Evolutionary conservation across 148 eudicot genomes (phyloP), one percentile per base, ranked within the genome.

Genomic region (Limonium bicolor): DNA sequence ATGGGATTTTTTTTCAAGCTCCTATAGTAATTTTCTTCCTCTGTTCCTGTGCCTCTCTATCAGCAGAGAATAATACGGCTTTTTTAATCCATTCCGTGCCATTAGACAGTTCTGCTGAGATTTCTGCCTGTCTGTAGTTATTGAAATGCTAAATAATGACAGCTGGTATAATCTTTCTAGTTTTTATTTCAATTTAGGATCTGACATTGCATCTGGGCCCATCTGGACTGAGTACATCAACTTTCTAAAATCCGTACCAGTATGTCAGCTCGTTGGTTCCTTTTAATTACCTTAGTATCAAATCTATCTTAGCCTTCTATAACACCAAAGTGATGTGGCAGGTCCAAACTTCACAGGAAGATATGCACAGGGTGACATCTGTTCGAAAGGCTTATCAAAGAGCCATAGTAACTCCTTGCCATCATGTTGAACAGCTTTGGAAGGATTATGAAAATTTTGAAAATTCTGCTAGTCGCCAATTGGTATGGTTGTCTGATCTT

Each of bases 221-320:
- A 76, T 92, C 33, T 92, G 99, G 99, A 78, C 78, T 65, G 99
- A 92, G 62, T 92, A 85, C 66, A 82, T 92, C 58, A 68, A 66
- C 47, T 73, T 81, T 56, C 59, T 92, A 42, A 92, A 70, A 59
- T 78, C 95, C 49, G 56, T 78, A 58, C 82, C 88, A 55, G 99
- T 92, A 32, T 45, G 88, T 70, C 23, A 37, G 23, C 49, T 50
- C 53, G 52, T 22, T 50, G n/a, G 14, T 51, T 2, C 42, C 9
- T 18, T 41, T 40, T 39, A 2, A 21, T 30, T 4, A 9, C 3
- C 15, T 36, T 3, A 37, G 37, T 5, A 35, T 44, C 15, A 13
- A n/a, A 21, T 21, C 36, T 34, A 3, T 59, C n/a, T 6, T 36
- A 4, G 50, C 19, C 36, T 30, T 18, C 16, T 23, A n/a, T 16